Evolutionary conservation across 192 early-diverging fungal genomes (phyloP), one percentile per base, ranked within the genome.

Genomic region (Lunasporangiospora selenospora): DNA sequence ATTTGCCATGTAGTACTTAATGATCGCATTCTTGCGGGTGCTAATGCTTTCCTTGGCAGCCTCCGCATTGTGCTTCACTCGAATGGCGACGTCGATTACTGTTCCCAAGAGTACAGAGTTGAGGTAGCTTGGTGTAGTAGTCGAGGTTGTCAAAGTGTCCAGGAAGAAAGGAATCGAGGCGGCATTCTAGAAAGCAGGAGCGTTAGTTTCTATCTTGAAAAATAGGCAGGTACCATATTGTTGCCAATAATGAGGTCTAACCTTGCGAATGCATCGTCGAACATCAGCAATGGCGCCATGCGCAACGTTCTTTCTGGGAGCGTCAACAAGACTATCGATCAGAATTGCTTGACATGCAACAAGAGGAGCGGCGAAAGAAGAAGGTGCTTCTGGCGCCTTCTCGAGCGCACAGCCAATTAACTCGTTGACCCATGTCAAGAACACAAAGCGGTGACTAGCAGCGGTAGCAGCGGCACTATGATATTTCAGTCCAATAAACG

Each of bases 381-480:
- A 67, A 26, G 41, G 39, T 21, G 62, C 62, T n/a, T 69, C 63
- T 52, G 42, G 55, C 7, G 32, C 39, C 31, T 10, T 43, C 13
- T 64, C 45, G 27, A 80, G 42, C n/a, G 46, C 58, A 45, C 57
- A 73, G 1, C 67, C 49, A 43, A 89, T 42, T 23, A 88, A 59
- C 34, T 76, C 18, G 56, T 87, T 79, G 23, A 87, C 62, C 89
- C 89, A 91, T 30, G 85, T 81, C 55, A 89, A 78, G 46, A 89
- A 51, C 31, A 81, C 80, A 57, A 90, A 85, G 13, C 88, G 80
- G 42, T 80, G 57, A 12, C 82, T 80, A 43, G 83, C 81, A 44
- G 87, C 63, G 44, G 87, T 81, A 34, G 76, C 59, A 59, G 65
- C 77, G 32, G 75, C 39, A 60, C 70, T 69, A 53, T 33, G 19